A percentile compares a stretch with the other conserved stretches of the same genome.
phyloP scores from a whole-genome alignment of 2,329 filamentous ascomycete genomes.

The Xylaria sp. region DNA sequence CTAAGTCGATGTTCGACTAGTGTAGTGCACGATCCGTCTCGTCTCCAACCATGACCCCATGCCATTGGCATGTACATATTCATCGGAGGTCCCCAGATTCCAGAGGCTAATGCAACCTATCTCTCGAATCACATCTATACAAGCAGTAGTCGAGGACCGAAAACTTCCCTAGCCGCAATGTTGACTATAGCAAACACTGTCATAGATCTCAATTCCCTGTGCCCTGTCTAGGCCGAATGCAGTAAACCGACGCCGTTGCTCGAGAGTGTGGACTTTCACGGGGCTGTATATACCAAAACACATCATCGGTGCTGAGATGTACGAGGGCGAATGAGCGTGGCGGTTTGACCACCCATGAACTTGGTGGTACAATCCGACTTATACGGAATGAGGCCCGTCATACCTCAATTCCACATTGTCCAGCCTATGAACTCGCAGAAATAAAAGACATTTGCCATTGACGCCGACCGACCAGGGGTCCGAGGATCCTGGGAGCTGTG shows the following conservation, averaged over 20 bases:
- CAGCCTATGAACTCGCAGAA: slow-evolving; percentile 31
- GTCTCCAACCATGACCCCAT: slow-evolving; percentile 27
- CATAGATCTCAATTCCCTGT: slow-evolving; percentile 9
- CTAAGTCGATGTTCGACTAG: background rate
- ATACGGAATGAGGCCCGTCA: slow-evolving; percentile 36
- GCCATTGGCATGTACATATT: slow-evolving; percentile 24
- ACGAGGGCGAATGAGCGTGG: slow-evolving; percentile 21
- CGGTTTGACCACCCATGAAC: slow-evolving; percentile 15
- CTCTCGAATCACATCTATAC: slow-evolving; percentile 25
- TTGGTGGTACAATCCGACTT: slow-evolving; percentile 24
- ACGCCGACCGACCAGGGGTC: slow-evolving; percentile 25
- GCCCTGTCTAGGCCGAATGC: slow-evolving; percentile 21
- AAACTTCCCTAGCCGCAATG: background rate
- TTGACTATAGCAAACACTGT: background rate
- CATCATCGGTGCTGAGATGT: slow-evolving; percentile 9
- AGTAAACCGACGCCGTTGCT: slow-evolving; percentile 20
- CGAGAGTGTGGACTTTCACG: slow-evolving; percentile 4
- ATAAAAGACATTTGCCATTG: slow-evolving; percentile 21
- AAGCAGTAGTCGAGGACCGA: slow-evolving; percentile 14
- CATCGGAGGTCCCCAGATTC: slow-evolving; percentile 24
- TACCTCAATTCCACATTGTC: slow-evolving; percentile 34
- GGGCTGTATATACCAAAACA: slow-evolving; percentile 10
- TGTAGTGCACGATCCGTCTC: slow-evolving; percentile 14
- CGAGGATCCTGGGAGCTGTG: slow-evolving; percentile 13
- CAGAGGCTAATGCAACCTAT: slow-evolving; percentile 29